Evolutionary conservation across 805 yeast genomes (phyloP), one percentile per base, ranked within the genome.

Genomic region (Lachancea nothofagi): DNA sequence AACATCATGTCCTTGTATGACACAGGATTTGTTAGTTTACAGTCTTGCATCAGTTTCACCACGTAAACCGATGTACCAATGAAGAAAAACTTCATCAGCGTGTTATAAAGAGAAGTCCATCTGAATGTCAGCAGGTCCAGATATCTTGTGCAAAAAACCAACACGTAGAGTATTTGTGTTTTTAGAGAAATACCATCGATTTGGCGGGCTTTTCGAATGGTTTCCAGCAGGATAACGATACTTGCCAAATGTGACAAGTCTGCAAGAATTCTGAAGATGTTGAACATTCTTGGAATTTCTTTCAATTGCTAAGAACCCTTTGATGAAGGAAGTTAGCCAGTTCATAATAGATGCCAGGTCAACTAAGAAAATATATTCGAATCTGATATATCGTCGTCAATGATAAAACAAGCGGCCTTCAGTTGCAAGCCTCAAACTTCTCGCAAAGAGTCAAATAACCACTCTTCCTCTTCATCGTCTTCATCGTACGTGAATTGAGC

Each of bases 111-210:
- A 1, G 94, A 80, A 15, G 72, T 64, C 64, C 67, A 83, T 38
- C 68, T 69, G 60, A 61, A 58, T 43, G 59, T 44, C 31, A 64
- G 45, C 23, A 79, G 57, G 61, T 83, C 88, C 43, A 83, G 48
- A 61, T 87, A 88, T 45, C 96, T 74, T 10, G 88, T 71, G 30
- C 77, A 56, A 52, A 77, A 88, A 14, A 87, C 95, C 23, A 80
- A 47, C 30, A 74, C 77, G 60, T 90, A 93, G 29, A 90, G 66
- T 1, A 75, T 66, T 59, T 93, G 97, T 0, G 97, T 85, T 65
- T 90, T 90, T 57, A 85, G 66, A 1, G 97, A 88, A 35, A 93
- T 74, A 31, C 98, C 98, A 22, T 78, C 75, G 33, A 83, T 78
- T 5, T 94, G 80, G 44, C 69, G 69, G 40, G 83, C 74, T 5